These are phyloP conservation scores for Wickerhamiella allomyrinae DNA, from an alignment of 805 yeast species.

Conservation along the genomic window DNA sequence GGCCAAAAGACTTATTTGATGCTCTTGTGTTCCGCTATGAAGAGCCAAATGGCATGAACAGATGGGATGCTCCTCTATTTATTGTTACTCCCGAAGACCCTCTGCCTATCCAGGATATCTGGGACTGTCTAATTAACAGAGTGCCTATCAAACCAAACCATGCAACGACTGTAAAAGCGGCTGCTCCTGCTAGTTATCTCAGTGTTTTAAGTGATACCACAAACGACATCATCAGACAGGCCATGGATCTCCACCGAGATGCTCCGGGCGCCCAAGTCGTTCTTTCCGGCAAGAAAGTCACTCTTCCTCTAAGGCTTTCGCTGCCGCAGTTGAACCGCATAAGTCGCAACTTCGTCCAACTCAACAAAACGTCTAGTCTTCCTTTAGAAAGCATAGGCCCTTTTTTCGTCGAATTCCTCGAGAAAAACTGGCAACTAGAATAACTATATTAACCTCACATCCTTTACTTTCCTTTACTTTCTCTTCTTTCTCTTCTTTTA, in stretches of 20 bases:
- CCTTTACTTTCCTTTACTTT: no score
- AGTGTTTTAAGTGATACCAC: slow-evolving; percentile 68
- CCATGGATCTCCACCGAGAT: slow-evolving; percentile 49
- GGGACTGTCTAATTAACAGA: slow-evolving; percentile 31
- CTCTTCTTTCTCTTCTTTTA: no score
- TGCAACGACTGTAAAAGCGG: slow-evolving; percentile 72
- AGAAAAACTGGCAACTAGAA: slow-evolving; percentile 36
- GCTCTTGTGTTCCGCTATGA: slow-evolving; percentile 77
- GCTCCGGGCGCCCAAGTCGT: slow-evolving; percentile 22
- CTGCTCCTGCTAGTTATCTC: slow-evolving; percentile 58
- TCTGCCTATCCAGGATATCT: slow-evolving; percentile 50
- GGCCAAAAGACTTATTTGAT: slow-evolving; percentile 53
- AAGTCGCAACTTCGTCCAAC: slow-evolving; percentile 65
- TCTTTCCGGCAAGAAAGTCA: slow-evolving; percentile 33
- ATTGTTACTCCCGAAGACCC: slow-evolving; percentile 40
- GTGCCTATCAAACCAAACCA: slow-evolving; percentile 64
- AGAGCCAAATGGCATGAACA: slow-evolving; percentile 70
- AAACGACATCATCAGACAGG: slow-evolving; percentile 43
- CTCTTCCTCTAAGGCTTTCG: slow-evolving; percentile 52
- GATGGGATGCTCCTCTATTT: slow-evolving; percentile 93
- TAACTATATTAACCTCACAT: no score
- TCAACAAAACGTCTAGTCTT: slow-evolving; percentile 66
- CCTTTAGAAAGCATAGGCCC: slow-evolving; percentile 54
- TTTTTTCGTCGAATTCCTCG: slow-evolving; percentile 65
- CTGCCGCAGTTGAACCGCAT: slow-evolving; percentile 71